Conservation (phyloP, 2,329 filamentous ascomycete genomes). For the Pezicula radicicola region DNA sequence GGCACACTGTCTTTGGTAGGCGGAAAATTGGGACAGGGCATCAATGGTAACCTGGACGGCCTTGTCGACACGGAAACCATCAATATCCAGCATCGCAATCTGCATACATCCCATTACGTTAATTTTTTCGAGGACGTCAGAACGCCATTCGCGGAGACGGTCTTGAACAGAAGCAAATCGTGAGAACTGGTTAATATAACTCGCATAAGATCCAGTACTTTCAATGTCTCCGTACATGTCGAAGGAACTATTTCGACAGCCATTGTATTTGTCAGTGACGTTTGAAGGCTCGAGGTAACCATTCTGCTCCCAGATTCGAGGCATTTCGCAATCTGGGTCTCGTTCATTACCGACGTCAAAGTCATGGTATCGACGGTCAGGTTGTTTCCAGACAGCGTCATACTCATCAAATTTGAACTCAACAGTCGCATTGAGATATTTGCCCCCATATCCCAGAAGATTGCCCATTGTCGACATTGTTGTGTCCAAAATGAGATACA, state of each 20-base stretch:
- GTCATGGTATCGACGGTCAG: constrained; percentile 1
- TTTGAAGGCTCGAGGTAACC: not conserved
- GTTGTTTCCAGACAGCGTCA: constrained; percentile 9
- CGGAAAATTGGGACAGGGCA: constrained; percentile 54
- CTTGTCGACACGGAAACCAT: constrained; percentile 66
- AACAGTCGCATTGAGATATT: constrained; percentile 53
- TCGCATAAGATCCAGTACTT: constrained; percentile 60
- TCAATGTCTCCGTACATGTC: constrained; percentile 59
- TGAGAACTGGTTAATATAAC: constrained; percentile 61
- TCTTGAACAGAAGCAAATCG: constrained; percentile 68
- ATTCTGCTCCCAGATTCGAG: not conserved
- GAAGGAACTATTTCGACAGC: constrained; percentile 61
- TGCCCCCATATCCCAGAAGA: constrained; percentile 57
- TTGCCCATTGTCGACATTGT: constrained; percentile 64
- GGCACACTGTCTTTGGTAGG: constrained; percentile 56
- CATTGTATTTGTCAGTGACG: constrained; percentile 35
- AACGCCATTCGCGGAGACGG: constrained; percentile 61
- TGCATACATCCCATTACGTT: constrained; percentile 60
- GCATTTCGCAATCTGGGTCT: not conserved
- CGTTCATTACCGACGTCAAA: not conserved
- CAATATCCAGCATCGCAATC: constrained; percentile 58
- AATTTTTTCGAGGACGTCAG: constrained; percentile 52
- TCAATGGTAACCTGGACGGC: constrained; percentile 62
- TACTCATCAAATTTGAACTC: constrained; percentile 38
- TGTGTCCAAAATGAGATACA: constrained; percentile 65